These are phyloP conservation scores for Podaxis sp. DNA, from an alignment of 768 basidiomycete species.

Conservation along the genomic window DNA sequence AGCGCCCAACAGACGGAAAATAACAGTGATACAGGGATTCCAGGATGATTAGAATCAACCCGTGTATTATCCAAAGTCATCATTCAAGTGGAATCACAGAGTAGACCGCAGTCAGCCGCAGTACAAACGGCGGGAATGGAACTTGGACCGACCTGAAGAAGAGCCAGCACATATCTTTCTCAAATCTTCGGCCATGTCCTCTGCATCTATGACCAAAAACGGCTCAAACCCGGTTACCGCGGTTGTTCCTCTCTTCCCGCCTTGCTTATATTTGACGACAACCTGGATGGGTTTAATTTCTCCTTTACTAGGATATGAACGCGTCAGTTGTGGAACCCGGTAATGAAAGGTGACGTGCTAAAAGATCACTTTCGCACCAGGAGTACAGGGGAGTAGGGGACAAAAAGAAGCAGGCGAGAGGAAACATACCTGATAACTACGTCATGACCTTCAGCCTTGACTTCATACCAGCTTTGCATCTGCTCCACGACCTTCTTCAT, in stretches of 20 bases:
- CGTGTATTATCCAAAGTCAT: background rate
- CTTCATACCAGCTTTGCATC: constrained; percentile 81
- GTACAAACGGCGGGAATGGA: background rate
- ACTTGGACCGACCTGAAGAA: constrained; percentile 58
- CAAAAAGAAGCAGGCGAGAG: background rate
- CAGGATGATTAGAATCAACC: background rate
- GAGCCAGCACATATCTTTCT: constrained; percentile 76
- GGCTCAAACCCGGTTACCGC: constrained; percentile 79
- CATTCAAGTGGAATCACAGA: background rate
- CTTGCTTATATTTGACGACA: constrained; percentile 61
- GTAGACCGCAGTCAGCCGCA: background rate
- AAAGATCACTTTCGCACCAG: background rate
- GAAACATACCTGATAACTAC: constrained; percentile 54
- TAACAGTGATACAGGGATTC: background rate
- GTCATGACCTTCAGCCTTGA: constrained; percentile 56
- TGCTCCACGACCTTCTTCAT: constrained; percentile 49
- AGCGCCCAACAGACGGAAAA: background rate
- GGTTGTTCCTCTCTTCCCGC: constrained; percentile 77
- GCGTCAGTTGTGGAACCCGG: constrained; percentile 2
- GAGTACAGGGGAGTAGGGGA: background rate
- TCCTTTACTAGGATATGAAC: constrained; percentile 62
- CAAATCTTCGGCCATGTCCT: constrained; percentile 78
- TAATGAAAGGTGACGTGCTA: background rate
- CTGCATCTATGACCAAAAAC: constrained; percentile 62
- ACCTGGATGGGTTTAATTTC: constrained; percentile 68